A percentile compares a stretch with the other conserved stretches of the same genome.
These are phyloP conservation scores for Candida fluviatilis DNA, from an alignment of 805 yeast species.

Conservation along the genomic window DNA sequence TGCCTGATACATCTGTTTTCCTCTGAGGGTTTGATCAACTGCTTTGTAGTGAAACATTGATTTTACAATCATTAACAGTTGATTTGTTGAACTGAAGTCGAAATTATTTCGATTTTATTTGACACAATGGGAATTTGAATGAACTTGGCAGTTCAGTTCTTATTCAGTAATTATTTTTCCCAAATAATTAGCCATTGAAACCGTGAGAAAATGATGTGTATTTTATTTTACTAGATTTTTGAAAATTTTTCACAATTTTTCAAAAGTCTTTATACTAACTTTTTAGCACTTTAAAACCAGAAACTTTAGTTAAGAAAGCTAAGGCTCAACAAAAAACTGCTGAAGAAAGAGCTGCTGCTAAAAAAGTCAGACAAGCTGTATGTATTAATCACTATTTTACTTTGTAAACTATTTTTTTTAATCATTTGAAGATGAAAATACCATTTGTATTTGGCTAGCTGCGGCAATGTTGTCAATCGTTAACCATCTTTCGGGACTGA, in stretches of 20 bases:
- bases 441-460: constrained; percentile 58
- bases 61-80: too few relatives aligned
- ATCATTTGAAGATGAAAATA: constrained; percentile 50
- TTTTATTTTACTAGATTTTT: not conserved
- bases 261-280: constrained; percentile 28
- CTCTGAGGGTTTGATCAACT: constrained; percentile 26
- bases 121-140: constrained; percentile 26
- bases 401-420: constrained; percentile 5
- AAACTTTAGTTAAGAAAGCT: constrained; percentile 79
- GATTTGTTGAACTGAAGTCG: not conserved
- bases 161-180: not conserved
- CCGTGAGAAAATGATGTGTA: constrained; percentile 1
- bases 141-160: constrained; percentile 40
- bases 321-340: constrained; percentile 74
- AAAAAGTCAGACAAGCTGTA: constrained; percentile 76
- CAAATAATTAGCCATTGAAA: not conserved
- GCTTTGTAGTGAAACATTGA: too few relatives aligned
- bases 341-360: constrained; percentile 76
- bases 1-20: constrained; percentile 43
- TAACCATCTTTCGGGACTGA: constrained; percentile 90
- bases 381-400: constrained; percentile 34
- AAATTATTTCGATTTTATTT: not conserved
- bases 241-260: not conserved
- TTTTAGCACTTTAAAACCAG: constrained; percentile 61
- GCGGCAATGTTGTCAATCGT: constrained; percentile 68